phyloP scores from a whole-genome alignment of 139 green algal genomes.

The Diplosphaera chodatii region DNA sequence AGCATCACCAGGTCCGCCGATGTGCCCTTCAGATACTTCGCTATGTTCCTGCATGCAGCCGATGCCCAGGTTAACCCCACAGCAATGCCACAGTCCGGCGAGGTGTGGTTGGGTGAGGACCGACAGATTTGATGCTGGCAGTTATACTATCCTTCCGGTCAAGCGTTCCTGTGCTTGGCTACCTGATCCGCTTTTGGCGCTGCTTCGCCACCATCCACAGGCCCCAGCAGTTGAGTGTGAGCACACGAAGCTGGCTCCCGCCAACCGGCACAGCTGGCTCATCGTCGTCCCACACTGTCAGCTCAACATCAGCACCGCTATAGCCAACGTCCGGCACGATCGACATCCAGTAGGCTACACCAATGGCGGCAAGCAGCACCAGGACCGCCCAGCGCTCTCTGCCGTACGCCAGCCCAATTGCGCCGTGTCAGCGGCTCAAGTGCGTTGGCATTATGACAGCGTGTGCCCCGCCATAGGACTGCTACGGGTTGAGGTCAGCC shows the following conservation, averaged over 20 bases:
- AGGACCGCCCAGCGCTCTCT: background rate
- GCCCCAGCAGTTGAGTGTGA: slow-evolving; percentile 50
- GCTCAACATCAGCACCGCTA: background rate
- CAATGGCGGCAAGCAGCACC: background rate
- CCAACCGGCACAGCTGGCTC: too few species aligned
- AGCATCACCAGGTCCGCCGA: slow-evolving; percentile 9
- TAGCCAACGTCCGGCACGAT: background rate
- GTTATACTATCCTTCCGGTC: too few species aligned
- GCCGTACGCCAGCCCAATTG: background rate
- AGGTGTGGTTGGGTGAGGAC: too few species aligned
- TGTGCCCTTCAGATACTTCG: background rate
- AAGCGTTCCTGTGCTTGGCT: too few species aligned
- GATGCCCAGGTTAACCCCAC: too few species aligned
- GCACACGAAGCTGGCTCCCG: slow-evolving; percentile 6
- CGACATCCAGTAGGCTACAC: background rate
- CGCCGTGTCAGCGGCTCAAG: too few species aligned
- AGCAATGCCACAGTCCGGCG: too few species aligned
- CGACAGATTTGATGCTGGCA: too few species aligned
- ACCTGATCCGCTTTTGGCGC: slow-evolving; percentile 31
- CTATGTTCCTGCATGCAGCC: background rate
- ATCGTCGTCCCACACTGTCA: background rate
- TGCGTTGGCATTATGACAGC: too few species aligned
- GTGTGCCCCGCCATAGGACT: too few species aligned
- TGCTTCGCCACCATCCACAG: slow-evolving; percentile 41
- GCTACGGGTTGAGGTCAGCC: too few species aligned